These are phyloP conservation scores for Funneliformis mosseae DNA, from an alignment of 192 early-diverging fungal species.

Conservation along the genomic window DNA sequence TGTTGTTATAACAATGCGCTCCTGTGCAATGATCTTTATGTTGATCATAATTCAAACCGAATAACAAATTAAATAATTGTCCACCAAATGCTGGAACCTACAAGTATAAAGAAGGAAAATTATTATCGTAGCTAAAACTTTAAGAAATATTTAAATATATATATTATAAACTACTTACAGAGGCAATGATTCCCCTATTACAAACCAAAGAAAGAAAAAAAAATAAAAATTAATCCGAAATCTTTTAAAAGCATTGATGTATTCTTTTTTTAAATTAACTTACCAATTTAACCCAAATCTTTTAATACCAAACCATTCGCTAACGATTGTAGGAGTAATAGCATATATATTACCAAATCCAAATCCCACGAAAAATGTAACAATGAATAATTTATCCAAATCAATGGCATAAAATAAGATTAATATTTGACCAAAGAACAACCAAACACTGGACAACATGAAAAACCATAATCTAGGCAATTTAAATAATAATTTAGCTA, in stretches of 20 bases:
- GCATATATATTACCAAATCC: conserved; percentile 49
- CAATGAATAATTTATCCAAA: conserved; percentile 35
- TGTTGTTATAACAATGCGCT: background rate
- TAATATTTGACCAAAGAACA: conserved; percentile 44
- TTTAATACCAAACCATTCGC: conserved; percentile 47
- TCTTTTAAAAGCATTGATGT: too few species aligned
- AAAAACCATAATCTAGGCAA: conserved; percentile 40
- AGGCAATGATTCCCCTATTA: background rate
- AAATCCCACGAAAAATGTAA: conserved; percentile 36
- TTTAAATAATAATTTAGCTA: conserved; percentile 41
- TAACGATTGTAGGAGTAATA: conserved; percentile 44
- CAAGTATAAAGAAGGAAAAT: background rate
- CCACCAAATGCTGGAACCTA: background rate
- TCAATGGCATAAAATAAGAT: conserved; percentile 16
- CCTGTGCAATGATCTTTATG: background rate
- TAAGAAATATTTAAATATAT: too few species aligned
- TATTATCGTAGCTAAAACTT: too few species aligned
- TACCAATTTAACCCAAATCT: conserved; percentile 50
- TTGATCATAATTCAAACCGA: background rate
- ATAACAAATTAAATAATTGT: conserved; percentile 5
- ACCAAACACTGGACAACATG: conserved; percentile 40
- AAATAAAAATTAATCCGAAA: too few species aligned
- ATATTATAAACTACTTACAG: background rate
- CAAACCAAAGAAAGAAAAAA: too few species aligned
- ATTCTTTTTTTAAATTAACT: background rate